These are phyloP conservation scores for Xylariales sp. DNA, from an alignment of 2,329 filamentous ascomycete species.

Conservation along the genomic window DNA sequence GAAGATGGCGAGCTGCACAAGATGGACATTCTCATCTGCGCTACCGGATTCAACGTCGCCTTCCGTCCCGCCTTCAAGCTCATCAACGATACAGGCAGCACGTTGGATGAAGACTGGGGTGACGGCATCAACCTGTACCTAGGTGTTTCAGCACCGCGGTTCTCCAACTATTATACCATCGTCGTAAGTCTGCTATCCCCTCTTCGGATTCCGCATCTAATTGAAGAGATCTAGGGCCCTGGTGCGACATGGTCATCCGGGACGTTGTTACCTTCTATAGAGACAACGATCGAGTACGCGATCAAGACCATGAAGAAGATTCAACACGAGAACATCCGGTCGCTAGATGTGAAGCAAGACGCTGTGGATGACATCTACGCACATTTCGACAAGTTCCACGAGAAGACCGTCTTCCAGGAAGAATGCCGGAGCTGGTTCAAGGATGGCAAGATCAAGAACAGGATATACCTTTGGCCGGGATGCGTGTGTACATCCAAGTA, in stretches of 20 bases:
- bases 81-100: constrained; percentile 38
- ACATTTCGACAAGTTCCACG: constrained; percentile 23
- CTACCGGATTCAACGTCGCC: constrained; percentile 25
- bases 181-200: background rate
- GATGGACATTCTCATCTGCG: constrained; percentile 28
- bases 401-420: constrained; percentile 18
- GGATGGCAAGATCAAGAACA: constrained; percentile 4
- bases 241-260: constrained; percentile 6
- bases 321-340: constrained; percentile 13
- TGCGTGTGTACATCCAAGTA: background rate
- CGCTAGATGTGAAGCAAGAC: constrained; percentile 12
- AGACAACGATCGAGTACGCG: constrained; percentile 10
- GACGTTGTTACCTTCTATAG: constrained; percentile 1
- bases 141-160: constrained; percentile 42
- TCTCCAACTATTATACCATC: constrained; percentile 7
- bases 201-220: background rate
- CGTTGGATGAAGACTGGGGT: constrained; percentile 46
- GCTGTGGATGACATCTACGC: constrained; percentile 22
- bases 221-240: background rate
- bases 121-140: constrained; percentile 48
- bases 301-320: constrained; percentile 13
- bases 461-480: constrained; percentile 5
- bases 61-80: constrained; percentile 33
- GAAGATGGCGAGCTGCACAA: constrained; percentile 20
- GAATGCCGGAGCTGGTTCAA: constrained; percentile 16